Evolutionary conservation across 2,329 filamentous ascomycete genomes (phyloP), one percentile per base, ranked within the genome.

Genomic region (Thelonectria discophora): DNA sequence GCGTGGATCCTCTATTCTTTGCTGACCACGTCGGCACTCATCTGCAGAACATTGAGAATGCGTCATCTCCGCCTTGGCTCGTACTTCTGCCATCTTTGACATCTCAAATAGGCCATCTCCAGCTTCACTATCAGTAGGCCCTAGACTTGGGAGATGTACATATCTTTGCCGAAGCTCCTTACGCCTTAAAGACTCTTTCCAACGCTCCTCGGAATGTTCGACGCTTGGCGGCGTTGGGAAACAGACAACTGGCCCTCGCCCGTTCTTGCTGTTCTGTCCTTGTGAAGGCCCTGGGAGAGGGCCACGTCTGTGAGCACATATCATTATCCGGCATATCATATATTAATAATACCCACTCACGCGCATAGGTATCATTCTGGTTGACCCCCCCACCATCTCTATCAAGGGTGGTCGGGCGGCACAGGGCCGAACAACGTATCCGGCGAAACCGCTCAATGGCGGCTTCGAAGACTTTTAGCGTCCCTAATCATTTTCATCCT

Each of bases 1-100:
- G 65, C 47, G 15, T 69, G 2, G 67, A 69, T 43, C 67, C 67
- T 1, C 30, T 67, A 9, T 69, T 67, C 53, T 69, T 69, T 54
- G 67, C 65, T 3, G 53, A 52, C 32, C 53, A 69, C 20, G 30
- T 67, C 17, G 54, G 20, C n/a, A 67, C 67, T 3, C 42, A 66
- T 37, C 60, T 67, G 24, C 30, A 58, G 21, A 56, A 69, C 15
- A 50, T 67, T 24, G 65, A 69, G 45, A 65, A 62, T 15, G 57
- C 57, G 13, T 53, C 61, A 7, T 51, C 63, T 7, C 65, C 67
- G n/a, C 67, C 65, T 12, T 65, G 61, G n/a, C 49, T 66, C 7
- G 59, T 58, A 5, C 37, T 65, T 3, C 51, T 60, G 43, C 67
- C 67, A 18, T 65, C 65, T 5, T 45, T 56, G 12, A 58, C 62